Percentiles rank a stretch among this genome's conserved stretches.
phyloP scores from a whole-genome alignment of 2,329 filamentous ascomycete species.

The Fusarium austroafricanum region DNA sequence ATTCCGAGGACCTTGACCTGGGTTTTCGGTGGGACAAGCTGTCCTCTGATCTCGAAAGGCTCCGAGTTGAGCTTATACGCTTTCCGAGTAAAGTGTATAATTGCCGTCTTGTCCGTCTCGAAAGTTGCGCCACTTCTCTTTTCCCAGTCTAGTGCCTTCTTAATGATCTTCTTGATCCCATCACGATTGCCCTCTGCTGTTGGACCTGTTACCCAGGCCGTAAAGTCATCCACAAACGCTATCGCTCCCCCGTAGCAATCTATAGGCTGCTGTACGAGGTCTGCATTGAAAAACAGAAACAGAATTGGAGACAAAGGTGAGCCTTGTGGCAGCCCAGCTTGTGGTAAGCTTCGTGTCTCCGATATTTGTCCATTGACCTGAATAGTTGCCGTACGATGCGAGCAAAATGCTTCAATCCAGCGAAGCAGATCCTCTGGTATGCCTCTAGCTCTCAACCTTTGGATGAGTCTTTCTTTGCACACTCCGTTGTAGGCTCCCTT shows the following conservation, averaged over 20 bases:
- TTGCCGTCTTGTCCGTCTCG: background rate
- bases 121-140: background rate
- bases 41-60: background rate
- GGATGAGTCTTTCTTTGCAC: no score
- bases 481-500: no score
- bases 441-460: no score
- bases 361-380: background rate
- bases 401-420: background rate
- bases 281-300: background rate
- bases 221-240: background rate
- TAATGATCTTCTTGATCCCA: background rate
- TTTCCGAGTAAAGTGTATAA: background rate
- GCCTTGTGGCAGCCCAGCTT: no score
- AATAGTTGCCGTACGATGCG: background rate
- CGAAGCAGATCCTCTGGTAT: no score
- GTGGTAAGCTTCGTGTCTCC: background rate
- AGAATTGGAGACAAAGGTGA: background rate
- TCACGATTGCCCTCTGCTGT: background rate
- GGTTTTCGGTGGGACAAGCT: background rate
- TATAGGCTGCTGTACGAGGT: background rate
- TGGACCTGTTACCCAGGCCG: background rate
- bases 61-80: background rate
- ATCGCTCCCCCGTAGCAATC: background rate
- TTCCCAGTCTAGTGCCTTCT: background rate
- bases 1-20: background rate